Base-by-base conservation (phyloP, 208 protist genomes). In the Crithidia brevicula region DNA sequence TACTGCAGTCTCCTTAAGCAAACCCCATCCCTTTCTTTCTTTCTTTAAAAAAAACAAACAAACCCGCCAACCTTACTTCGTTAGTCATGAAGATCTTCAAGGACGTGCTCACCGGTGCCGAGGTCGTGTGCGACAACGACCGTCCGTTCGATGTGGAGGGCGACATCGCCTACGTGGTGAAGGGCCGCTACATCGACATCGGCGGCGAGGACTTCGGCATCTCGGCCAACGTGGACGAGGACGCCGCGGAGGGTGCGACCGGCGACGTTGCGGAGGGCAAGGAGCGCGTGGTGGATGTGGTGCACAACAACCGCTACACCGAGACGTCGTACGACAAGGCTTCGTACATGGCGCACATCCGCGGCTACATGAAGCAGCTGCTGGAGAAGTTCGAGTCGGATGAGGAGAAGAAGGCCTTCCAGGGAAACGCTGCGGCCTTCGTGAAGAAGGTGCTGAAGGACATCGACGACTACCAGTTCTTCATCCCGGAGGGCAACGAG, bases 281-380 rank as follows among this genome's bases (percentile, higher is more conserved):
- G 80, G 60, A 90, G 74, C 87, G 83, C 36, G 89, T 93, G 22
- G 74, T 96, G 31, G 91, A 97, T 73, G 67, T 97, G 46, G 86
- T 97, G 74, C 49, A 96, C 89, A 89, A 88, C 79, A 95, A 96
- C 78, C 86, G 89, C 73, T 94, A 96, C 83, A 89, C 81, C 56
- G 91, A 96, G 85, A 96, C 92, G 43, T 86, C 66, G 74, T 97
- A 96, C 83, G 93, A 97, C 86, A 97, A 97, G 91, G 84, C 85
- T 56, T 86, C 79, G 34, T 97, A 96, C 86, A 95, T 93, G 82
- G 88, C 88, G 49, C 86, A 97, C 89, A 93, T 97, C 74, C 92
- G 92, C 60, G 62, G 72, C 59, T 96, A 96, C 91, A 96, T 97
- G 89, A 95, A 95, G 88, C 70, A 77, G 33, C 74, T 97, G 54